These are phyloP conservation scores for Dunaliella sp. DNA, from an alignment of 139 green algal species.

Conservation along the genomic window DNA sequence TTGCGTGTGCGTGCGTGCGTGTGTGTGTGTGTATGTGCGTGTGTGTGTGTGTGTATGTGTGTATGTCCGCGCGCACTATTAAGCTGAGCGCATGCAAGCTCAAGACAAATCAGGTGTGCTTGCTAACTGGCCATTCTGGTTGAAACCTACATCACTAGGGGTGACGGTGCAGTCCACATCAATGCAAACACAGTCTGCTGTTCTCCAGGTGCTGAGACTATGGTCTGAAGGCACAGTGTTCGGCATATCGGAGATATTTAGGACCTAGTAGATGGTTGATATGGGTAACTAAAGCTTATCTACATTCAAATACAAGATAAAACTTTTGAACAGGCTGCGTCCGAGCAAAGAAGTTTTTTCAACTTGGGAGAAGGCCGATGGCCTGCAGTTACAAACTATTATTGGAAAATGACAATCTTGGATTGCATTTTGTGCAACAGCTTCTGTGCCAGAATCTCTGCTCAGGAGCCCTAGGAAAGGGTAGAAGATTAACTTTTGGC, in stretches of 20 bases:
- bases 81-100: not conserved
- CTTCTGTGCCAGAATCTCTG: no score
- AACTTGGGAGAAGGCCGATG: no score
- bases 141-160: not conserved
- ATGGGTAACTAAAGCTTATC: not conserved
- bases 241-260: not conserved
- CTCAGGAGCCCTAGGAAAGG: no score
- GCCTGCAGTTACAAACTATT: not conserved
- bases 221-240: not conserved
- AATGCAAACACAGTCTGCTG: not conserved
- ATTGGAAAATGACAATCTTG: not conserved
- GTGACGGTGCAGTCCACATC: not conserved
- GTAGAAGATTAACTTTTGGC: no score
- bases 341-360: no score
- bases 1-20: not conserved
- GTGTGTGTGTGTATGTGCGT: not conserved
- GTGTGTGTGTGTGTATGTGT: not conserved
- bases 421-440: no score
- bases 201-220: not conserved
- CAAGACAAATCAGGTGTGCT: not conserved
- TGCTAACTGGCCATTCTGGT: not conserved
- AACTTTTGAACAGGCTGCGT: not conserved
- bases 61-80: not conserved
- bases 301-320: not conserved
- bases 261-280: not conserved